These are phyloP conservation scores for Russula sp. DNA, from an alignment of 768 basidiomycete species.

Conservation along the genomic window DNA sequence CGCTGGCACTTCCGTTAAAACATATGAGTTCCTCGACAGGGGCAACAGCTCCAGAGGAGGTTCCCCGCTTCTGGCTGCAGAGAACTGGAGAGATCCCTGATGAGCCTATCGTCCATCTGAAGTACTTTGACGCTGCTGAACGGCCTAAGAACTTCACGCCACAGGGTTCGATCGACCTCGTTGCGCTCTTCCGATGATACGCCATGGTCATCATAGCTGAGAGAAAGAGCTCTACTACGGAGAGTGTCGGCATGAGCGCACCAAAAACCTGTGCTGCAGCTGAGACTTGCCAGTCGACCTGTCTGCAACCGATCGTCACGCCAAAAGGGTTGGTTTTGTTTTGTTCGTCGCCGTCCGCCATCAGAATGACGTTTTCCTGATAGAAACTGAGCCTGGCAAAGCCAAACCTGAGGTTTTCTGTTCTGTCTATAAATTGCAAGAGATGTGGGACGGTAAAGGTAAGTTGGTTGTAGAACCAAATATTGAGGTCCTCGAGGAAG, in stretches of 20 bases:
- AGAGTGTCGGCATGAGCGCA: neutral
- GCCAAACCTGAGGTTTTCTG: neutral
- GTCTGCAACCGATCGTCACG: neutral
- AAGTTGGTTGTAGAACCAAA: neutral
- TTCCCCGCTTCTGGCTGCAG: neutral
- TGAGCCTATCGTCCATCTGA: neutral
- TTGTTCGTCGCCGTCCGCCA: too few species aligned
- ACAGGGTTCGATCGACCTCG: neutral
- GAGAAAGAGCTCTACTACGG: neutral
- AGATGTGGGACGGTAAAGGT: neutral
- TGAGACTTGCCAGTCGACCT: neutral
- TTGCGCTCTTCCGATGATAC: neutral
- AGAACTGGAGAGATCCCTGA: neutral
- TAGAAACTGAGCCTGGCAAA: neutral
- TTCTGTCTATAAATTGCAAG: neutral
- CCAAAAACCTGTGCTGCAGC: neutral
- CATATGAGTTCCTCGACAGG: neutral
- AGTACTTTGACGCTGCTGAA: neutral
- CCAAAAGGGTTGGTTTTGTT: too few species aligned
- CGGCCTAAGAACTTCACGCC: neutral
- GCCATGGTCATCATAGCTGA: neutral
- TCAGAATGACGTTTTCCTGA: neutral
- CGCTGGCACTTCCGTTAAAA: neutral
- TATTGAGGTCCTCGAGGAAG: neutral
- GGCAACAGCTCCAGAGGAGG: neutral